Percentiles rank a stretch among this genome's conserved stretches.
These are phyloP conservation scores for Arthrobotrys pseudoclavata DNA, from an alignment of 2,329 filamentous ascomycete species.

Conservation along the genomic window DNA sequence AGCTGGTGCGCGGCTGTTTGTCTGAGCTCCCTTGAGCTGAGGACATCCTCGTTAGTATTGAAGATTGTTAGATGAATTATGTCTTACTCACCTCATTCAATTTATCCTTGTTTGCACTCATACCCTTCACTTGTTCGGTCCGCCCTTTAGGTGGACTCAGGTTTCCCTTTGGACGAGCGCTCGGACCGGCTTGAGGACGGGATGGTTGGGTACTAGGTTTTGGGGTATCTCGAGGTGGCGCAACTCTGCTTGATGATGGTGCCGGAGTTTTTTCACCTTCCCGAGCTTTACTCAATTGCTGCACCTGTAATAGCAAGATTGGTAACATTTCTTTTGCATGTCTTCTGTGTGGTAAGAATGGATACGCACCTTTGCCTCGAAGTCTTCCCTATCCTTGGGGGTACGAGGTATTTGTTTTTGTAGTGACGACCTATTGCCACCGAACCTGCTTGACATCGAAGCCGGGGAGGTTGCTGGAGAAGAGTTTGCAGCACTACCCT, in stretches of 20 bases:
- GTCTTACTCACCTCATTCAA: constrained; percentile 1
- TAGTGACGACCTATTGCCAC: not conserved
- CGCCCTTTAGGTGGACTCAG: not conserved
- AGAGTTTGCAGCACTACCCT: too few relatives aligned
- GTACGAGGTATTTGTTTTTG: not conserved
- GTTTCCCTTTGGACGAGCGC: not conserved
- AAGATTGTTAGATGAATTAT: not conserved
- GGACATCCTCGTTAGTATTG: not conserved
- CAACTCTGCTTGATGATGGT: not conserved
- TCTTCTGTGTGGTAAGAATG: not conserved
- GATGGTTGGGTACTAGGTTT: not conserved
- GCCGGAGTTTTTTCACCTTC: not conserved
- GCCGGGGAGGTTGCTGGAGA: not conserved
- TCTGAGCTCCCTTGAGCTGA: not conserved
- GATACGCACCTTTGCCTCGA: not conserved
- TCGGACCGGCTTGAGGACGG: not conserved
- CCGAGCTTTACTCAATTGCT: not conserved
- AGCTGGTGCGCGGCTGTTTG: not conserved
- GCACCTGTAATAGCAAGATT: not conserved
- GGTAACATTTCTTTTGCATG: not conserved
- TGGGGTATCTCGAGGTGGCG: not conserved
- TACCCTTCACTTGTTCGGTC: not conserved
- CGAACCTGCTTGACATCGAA: not conserved
- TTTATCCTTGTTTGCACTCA: not conserved
- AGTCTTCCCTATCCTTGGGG: not conserved